Percentiles rank a stretch among this genome's conserved stretches.
Evolutionary conservation across 2,329 filamentous ascomycete genomes (phyloP).

Genomic region (Ascocoryne sarcoides): DNA sequence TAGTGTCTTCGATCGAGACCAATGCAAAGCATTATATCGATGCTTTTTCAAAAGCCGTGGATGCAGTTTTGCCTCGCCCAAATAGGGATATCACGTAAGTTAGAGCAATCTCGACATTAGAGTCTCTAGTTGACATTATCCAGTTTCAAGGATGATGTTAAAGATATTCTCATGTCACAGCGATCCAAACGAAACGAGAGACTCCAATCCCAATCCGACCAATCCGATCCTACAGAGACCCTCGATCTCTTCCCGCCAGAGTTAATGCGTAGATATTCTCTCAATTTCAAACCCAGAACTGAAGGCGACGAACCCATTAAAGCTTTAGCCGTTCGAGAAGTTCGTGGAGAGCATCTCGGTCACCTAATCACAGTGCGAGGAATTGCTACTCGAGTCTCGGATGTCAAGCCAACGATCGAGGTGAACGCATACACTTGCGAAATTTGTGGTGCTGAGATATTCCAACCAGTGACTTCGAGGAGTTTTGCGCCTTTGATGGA

Average conservation of each 20-base stretch:
- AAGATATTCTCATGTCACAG: slow-evolving; percentile 94
- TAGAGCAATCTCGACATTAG: neutral
- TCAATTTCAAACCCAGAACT: slow-evolving; percentile 92
- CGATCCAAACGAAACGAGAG: slow-evolving; percentile 79
- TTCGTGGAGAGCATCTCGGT: slow-evolving; percentile 86
- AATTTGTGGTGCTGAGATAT: slow-evolving; percentile 91
- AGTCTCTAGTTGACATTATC: slow-evolving; percentile 14
- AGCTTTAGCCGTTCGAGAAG: slow-evolving; percentile 80
- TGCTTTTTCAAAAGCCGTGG: slow-evolving; percentile 78
- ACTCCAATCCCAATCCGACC: slow-evolving; percentile 57
- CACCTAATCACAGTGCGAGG: slow-evolving; percentile 89
- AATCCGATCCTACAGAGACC: slow-evolving; percentile 53
- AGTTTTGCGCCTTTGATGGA: slow-evolving; percentile 80
- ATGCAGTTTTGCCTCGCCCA: slow-evolving; percentile 74
- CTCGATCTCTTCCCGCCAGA: slow-evolving; percentile 83
- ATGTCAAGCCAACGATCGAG: slow-evolving; percentile 95
- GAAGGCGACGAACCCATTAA: slow-evolving; percentile 55
- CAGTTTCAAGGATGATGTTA: slow-evolving; percentile 92
- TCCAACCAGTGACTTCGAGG: slow-evolving; percentile 88
- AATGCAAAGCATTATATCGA: slow-evolving; percentile 97
- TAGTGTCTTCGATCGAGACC: slow-evolving; percentile 76
- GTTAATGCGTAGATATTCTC: slow-evolving; percentile 84
- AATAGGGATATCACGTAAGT: slow-evolving; percentile 67
- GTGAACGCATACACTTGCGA: slow-evolving; percentile 98
- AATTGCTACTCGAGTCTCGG: slow-evolving; percentile 90